Evolutionary conservation across 225 moss, liverwort and hornwort species (phyloP).

Genomic region (Neckera pumila): DNA sequence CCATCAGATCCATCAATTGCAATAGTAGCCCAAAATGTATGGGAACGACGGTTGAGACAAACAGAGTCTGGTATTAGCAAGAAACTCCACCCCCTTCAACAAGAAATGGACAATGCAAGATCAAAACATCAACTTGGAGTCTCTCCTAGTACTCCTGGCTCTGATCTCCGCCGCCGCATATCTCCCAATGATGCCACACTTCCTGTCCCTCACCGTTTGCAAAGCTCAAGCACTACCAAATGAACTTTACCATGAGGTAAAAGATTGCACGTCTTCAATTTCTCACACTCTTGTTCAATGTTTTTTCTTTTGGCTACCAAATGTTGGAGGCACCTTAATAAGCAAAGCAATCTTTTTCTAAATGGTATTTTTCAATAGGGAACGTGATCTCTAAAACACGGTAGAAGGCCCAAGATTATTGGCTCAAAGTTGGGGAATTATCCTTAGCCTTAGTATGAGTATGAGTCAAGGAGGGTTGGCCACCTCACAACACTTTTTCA

Average conservation of each 20-base stretch:
- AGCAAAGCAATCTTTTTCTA: not conserved
- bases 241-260: not conserved
- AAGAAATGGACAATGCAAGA: not conserved
- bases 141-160: not conserved
- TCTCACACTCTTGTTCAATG: too few relatives aligned
- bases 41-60: not conserved
- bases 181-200: not conserved
- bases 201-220: not conserved
- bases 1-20: not conserved
- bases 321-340: not conserved
- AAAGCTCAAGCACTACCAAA: not conserved
- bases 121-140: not conserved
- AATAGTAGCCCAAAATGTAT: not conserved
- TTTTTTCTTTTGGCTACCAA: not conserved
- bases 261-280: not conserved
- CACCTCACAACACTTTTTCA: not conserved
- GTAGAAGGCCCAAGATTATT: not conserved
- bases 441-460: too few relatives aligned
- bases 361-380: not conserved
- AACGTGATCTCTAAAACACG: rapidly evolving
- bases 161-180: not conserved
- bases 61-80: not conserved
- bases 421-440: rapidly evolving
- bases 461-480: not conserved
- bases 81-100: not conserved